Base-by-base conservation (phyloP, 257 asterid species). In the Coffea canephora region DNA sequence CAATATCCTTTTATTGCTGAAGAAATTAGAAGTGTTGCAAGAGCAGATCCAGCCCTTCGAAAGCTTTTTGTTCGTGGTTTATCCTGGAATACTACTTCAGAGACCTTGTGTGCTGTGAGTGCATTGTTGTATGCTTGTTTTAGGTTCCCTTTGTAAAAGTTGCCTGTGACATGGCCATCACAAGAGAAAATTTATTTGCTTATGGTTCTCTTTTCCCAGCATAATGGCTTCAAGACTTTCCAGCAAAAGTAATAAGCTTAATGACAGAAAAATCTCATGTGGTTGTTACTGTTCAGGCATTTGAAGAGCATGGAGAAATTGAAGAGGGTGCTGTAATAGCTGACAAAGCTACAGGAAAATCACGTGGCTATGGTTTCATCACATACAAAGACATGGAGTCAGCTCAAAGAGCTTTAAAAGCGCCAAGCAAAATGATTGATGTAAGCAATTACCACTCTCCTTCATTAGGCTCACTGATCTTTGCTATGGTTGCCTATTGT, bases 11-110 rank as follows among this genome's bases (percentile, higher is more conserved):
- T 94, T 89, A 90, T 94, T 89, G 96, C 98, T 75, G 97, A 94
- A 83, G 97, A 91, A 89, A 92, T 94, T 88, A 94, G 84, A 91
- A 89, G 91, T 92, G 90, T 94, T 89, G 98, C 98, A 73, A 92
- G 94, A 80, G 93, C 97, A 86, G 98, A 94, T 91, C 98, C 98
- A 59, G 97, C 97, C 84, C 93, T 92, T 80, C 93, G 97, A 92
- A 92, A 92, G 97, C 96, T 94, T 90, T 92, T 94, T 90, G 97
- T 94, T 79, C 98, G 95, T 83, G 98, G 97, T 89, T 94, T 94
- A 91, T 95, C 93, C n/a, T 92, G 95, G 96, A 85, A 91, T 89
- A 94, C 98, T 83, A 82, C 94, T 83, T 87, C 96, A 79, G 98
- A 94, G 89, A 92, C 94, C 80, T 94, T 94, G 97, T 92, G 91